Percentiles rank a stretch among this genome's conserved stretches.
Conservation (phyloP, 2,329 filamentous ascomycete genomes). For the Boeremia exigua region DNA sequence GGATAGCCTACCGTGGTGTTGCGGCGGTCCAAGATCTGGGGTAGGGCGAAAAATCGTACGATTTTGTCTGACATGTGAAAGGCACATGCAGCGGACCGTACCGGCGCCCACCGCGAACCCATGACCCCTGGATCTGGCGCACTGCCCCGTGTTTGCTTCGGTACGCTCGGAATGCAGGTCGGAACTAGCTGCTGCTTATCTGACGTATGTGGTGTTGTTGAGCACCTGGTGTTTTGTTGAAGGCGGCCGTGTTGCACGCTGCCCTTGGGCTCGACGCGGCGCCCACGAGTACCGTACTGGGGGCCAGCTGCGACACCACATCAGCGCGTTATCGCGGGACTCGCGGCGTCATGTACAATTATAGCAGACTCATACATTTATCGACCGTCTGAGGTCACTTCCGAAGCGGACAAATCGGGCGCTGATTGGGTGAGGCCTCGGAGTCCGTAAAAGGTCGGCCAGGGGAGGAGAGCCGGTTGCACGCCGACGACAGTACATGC, state of each 20-base stretch:
- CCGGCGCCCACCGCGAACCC: not conserved
- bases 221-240: slow-evolving; percentile 2
- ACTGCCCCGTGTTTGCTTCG: slow-evolving; percentile 11
- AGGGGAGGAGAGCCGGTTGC: slow-evolving; percentile 16
- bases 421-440: slow-evolving; percentile 14
- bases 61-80: slow-evolving; percentile 35
- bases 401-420: slow-evolving; percentile 9
- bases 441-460: slow-evolving; percentile 7
- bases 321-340: not conserved
- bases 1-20: slow-evolving; percentile 12
- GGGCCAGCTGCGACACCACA: not conserved
- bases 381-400: not conserved
- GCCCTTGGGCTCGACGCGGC: not conserved
- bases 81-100: slow-evolving; percentile 28
- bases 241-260: not conserved
- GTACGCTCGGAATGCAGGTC: slow-evolving; percentile 18
- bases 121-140: slow-evolving; percentile 22
- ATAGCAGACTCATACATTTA: slow-evolving; percentile 1
- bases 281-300: not conserved
- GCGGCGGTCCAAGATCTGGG: slow-evolving; percentile 17
- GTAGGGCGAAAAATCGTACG: slow-evolving; percentile 37
- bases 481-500: not conserved
- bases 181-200: slow-evolving; percentile 9
- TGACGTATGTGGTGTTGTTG: slow-evolving; percentile 7
- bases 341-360: slow-evolving; percentile 10